Evolutionary conservation across 768 basidiomycete species (phyloP), one percentile per base, ranked within the genome.

Genomic region (Thelephora ganbajun): DNA sequence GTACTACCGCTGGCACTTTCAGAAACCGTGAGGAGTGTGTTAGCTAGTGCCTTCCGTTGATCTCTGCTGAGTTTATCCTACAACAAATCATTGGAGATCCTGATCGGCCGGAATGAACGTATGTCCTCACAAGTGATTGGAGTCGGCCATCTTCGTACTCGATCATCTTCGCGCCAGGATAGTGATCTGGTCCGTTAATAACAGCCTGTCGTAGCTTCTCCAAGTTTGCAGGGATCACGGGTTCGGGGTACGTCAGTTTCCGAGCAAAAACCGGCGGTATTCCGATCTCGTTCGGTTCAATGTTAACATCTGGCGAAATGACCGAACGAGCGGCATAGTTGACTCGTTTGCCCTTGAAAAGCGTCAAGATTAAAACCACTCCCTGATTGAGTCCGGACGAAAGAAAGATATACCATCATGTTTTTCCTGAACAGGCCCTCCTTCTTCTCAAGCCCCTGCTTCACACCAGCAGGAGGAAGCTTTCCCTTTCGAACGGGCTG

Each of bases 251-350:
- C 3, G 96, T 99, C 59, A 99, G 69, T 60, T 96, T 97, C 57
- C 82, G 77, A 1, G 96, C 96, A 61, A 99, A 99, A 44, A 98
- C 86, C 26, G 96, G 96, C 5, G 96, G 96, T 22, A 99, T 79
- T 35, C 96, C 96, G 48, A 99, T 99, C 64, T 99, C 96, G 61
- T 89, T 93, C 26, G 96, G 89, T 64, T 99, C 96, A 54, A 99
- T 98, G 64, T 98, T 98, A 57, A 97, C 87, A 60, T 99, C 96
- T 11, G 96, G 96, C 14, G 96, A 99, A 54, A 99, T 99, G 59
- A 99, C 96, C n/a, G 96, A 99, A 53, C 96, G 92, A 18, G 96
- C 96, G 36, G 96, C 93, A 62, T 94, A 96, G 64, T 99, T 98
- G 51, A 99, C 96, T 59, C 96, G 92, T 71, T 99, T 99, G 9